Percentiles rank a stretch among this genome's conserved stretches.
phyloP scores from a whole-genome alignment of 805 yeast genomes.

The Pichia kluyveri region DNA sequence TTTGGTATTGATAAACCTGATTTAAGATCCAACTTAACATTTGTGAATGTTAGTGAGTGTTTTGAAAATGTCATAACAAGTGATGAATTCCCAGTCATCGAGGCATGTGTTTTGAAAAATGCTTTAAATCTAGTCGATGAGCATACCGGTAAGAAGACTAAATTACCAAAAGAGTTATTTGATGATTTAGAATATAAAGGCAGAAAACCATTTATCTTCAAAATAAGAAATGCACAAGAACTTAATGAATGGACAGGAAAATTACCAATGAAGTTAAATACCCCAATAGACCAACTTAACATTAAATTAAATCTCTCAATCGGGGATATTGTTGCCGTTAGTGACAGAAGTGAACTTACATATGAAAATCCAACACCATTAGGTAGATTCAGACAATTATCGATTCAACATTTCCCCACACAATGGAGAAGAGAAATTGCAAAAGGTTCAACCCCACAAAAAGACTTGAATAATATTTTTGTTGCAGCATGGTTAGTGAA shows the following conservation, averaged over 20 bases:
- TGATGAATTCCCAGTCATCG: slow-evolving; percentile 58
- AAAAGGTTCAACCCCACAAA: slow-evolving; percentile 11
- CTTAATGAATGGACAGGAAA: slow-evolving; percentile 35
- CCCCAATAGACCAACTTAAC: slow-evolving; percentile 17
- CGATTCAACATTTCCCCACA: slow-evolving; percentile 46
- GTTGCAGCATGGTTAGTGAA: slow-evolving; percentile 83
- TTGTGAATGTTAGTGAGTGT: slow-evolving; percentile 37
- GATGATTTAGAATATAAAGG: slow-evolving; percentile 38
- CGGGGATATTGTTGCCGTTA: slow-evolving; percentile 72
- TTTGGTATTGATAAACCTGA: slow-evolving; percentile 97
- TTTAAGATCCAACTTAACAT: slow-evolving; percentile 50
- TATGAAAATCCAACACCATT: slow-evolving; percentile 95
- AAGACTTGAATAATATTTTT: slow-evolving; percentile 28
- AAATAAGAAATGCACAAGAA: slow-evolving; percentile 36
- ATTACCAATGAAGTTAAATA: slow-evolving; percentile 10
- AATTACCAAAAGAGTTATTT: slow-evolving; percentile 17
- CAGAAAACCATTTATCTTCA: slow-evolving; percentile 50
- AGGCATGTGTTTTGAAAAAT: slow-evolving; percentile 54
- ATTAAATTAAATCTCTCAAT: slow-evolving; percentile 33
- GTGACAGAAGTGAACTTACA: slow-evolving; percentile 60
- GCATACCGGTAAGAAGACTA: neutral
- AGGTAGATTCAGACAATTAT: slow-evolving; percentile 74
- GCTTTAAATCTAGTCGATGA: slow-evolving; percentile 26
- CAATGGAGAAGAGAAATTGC: slow-evolving; percentile 36
- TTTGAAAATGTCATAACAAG: slow-evolving; percentile 25